Evolutionary conservation across 768 basidiomycete genomes (phyloP).

Genomic region (Myochromella boudieri): DNA sequence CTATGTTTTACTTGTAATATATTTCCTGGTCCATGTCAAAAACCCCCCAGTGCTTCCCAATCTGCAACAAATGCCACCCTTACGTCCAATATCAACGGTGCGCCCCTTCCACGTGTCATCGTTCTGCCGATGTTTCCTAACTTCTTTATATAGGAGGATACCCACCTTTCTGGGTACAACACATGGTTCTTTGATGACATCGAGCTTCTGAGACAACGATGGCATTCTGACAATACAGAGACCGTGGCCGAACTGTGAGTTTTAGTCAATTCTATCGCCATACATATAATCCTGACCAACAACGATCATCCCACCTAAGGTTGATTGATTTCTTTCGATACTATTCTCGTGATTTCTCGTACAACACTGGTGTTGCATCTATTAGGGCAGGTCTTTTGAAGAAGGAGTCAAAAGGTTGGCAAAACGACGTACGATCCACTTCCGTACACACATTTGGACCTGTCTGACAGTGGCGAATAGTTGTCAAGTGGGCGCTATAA

Average conservation of each 20-base stretch:
- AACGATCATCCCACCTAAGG: constrained; percentile 37
- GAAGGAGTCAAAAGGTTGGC: constrained; percentile 95
- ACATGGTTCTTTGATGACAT: constrained; percentile 99
- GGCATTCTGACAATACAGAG: constrained; percentile 93
- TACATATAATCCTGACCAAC: not conserved
- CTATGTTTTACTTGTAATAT: constrained; percentile 96
- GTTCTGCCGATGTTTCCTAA: constrained; percentile 9
- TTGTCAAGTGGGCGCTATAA: constrained; percentile 56
- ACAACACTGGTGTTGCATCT: constrained; percentile 88
- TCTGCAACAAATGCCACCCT: constrained; percentile 90
- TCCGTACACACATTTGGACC: constrained; percentile 1
- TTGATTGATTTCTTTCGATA: constrained; percentile 98
- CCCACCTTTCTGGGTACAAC: constrained; percentile 77
- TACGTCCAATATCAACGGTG: constrained; percentile 82
- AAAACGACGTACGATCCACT: constrained; percentile 71
- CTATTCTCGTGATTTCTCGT: constrained; percentile 90
- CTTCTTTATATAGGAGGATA: constrained; percentile 60
- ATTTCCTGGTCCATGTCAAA: constrained; percentile 97
- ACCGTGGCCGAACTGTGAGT: constrained; percentile 89
- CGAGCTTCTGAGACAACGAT: constrained; percentile 85
- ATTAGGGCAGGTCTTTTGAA: constrained; percentile 86
- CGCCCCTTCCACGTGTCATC: constrained; percentile 15
- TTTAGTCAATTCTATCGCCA: not conserved
- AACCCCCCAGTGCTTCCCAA: constrained; percentile 96
- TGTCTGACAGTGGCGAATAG: constrained; percentile 26